These are phyloP conservation scores for Cercospora berteroae DNA, from an alignment of 2,329 filamentous ascomycete species.

Conservation along the genomic window DNA sequence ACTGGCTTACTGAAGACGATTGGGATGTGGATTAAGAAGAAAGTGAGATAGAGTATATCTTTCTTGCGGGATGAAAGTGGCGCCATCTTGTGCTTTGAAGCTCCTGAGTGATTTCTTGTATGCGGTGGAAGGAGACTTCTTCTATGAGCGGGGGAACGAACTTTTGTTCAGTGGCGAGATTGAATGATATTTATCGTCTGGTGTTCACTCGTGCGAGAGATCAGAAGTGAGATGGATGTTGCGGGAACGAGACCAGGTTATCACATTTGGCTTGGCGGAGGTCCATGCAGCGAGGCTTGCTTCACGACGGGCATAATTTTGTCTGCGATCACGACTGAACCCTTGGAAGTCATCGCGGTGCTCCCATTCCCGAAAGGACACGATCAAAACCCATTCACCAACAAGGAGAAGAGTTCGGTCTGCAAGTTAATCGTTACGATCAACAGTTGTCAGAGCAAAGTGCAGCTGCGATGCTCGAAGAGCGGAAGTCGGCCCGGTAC, in stretches of 20 bases:
- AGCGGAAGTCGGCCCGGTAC: not conserved
- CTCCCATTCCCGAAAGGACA: no score
- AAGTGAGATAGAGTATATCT: slow-evolving; percentile 54
- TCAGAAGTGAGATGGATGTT: not conserved
- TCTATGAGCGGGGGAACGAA: no score
- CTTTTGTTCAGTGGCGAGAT: no score
- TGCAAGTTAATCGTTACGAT: not conserved
- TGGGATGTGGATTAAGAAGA: slow-evolving; percentile 62
- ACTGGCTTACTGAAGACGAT: slow-evolving; percentile 57
- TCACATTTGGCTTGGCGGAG: not conserved
- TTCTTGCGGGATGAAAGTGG: slow-evolving; percentile 40
- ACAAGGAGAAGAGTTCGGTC: not conserved
- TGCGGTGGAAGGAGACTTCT: not conserved
- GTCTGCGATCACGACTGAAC: not conserved
- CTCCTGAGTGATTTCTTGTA: not conserved
- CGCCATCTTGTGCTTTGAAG: slow-evolving; percentile 19
- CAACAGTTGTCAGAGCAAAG: not conserved
- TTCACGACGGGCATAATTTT: not conserved
- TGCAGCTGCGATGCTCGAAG: not conserved
- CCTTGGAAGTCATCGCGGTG: not conserved
- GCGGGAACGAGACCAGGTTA: not conserved
- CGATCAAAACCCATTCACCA: not conserved
- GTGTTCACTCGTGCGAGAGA: not conserved
- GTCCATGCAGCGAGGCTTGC: not conserved
- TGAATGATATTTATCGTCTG: no score